Percentiles rank a stretch among this genome's conserved stretches.
These are phyloP conservation scores for Decorospora gaudefroyi DNA, from an alignment of 2,329 filamentous ascomycete species.

Conservation along the genomic window DNA sequence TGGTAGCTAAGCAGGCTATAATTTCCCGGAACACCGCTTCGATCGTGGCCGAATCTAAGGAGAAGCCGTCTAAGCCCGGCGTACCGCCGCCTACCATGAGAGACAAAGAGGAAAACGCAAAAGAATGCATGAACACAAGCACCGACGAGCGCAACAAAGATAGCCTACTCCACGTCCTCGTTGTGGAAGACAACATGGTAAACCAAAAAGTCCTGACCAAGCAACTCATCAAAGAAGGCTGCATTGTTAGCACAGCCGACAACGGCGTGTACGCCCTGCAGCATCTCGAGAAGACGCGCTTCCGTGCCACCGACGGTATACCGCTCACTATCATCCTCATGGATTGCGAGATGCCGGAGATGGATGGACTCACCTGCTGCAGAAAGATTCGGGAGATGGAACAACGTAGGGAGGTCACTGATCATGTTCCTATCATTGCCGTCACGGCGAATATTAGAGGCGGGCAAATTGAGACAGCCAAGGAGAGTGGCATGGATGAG, in stretches of 20 bases:
- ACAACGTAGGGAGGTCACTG: slow-evolving; percentile 18
- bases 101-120: neutral
- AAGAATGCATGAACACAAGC: too few relatives aligned
- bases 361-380: slow-evolving; percentile 46
- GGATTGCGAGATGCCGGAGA: slow-evolving; percentile 49
- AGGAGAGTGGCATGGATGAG: slow-evolving; percentile 44
- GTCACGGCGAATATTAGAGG: slow-evolving; percentile 46
- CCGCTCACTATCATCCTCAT: slow-evolving; percentile 43
- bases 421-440: slow-evolving; percentile 44
- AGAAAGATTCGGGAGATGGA: slow-evolving; percentile 42
- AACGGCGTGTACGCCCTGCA: slow-evolving; percentile 42
- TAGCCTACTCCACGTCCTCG: slow-evolving; percentile 31
- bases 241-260: slow-evolving; percentile 35
- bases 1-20: slow-evolving; percentile 1
- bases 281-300: slow-evolving; percentile 27
- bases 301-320: slow-evolving; percentile 14
- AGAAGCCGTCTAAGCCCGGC: neutral
- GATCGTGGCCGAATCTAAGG: neutral
- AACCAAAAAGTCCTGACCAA: slow-evolving; percentile 45
- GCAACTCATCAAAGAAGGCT: slow-evolving; percentile 42
- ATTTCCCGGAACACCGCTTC: neutral
- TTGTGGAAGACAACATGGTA: slow-evolving; percentile 47
- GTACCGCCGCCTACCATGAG: neutral
- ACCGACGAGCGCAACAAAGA: too few relatives aligned
- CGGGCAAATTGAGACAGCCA: slow-evolving; percentile 40